Conservation (phyloP, 768 basidiomycete species). For the Gyrodon lividus region DNA sequence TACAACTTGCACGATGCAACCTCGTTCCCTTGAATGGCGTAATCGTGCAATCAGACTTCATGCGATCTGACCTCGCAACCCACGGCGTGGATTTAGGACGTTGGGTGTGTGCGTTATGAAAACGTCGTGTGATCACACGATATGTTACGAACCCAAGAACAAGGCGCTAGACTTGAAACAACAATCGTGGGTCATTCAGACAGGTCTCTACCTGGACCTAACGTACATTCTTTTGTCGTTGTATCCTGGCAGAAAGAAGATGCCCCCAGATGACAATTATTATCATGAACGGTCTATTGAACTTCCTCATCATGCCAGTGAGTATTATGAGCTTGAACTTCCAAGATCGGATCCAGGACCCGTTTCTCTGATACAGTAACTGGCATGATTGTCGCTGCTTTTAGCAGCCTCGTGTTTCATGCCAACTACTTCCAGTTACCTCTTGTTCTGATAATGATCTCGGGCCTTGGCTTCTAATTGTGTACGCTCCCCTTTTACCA, state of each 20-base stretch:
- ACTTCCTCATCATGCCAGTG: no score
- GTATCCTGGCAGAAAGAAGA: neutral
- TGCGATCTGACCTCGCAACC: conserved; percentile 4
- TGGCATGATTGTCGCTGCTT: conserved; percentile 24
- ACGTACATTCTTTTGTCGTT: no score
- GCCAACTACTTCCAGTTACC: conserved; percentile 24
- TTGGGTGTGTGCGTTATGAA: conserved; percentile 7
- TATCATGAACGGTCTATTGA: no score
- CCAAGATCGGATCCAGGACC: conserved; percentile 13
- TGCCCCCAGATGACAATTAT: neutral
- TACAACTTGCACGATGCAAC: conserved; percentile 26
- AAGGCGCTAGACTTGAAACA: neutral
- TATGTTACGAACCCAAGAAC: neutral
- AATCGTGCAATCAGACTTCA: conserved; percentile 20
- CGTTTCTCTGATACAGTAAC: conserved; percentile 27
- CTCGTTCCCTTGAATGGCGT: conserved; percentile 26
- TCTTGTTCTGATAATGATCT: conserved; percentile 34
- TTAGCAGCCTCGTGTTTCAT: conserved; percentile 36
- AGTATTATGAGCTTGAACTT: neutral
- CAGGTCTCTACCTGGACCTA: no score
- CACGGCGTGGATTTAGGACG: conserved; percentile 21
- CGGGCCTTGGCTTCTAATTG: conserved; percentile 28
- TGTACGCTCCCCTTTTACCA: conserved; percentile 13
- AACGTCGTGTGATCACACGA: conserved; percentile 1
- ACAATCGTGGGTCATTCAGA: neutral